Percentiles rank a stretch among this genome's conserved stretches.
Evolutionary conservation across 225 moss, liverwort and hornwort species (phyloP).

Genomic region (Pseudoscleropodium purum): DNA sequence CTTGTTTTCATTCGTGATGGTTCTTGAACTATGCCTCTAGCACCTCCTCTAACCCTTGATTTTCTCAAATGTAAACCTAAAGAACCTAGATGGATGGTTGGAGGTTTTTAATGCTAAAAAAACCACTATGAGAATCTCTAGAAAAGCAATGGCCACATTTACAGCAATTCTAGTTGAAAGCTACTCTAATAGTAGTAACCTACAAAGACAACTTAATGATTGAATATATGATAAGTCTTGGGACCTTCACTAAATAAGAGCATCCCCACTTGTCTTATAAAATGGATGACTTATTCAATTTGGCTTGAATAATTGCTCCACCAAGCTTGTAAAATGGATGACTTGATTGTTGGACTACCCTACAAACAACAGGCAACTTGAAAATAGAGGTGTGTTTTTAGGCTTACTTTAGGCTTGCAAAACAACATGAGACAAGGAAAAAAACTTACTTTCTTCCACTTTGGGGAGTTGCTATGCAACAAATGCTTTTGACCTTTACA

Average conservation of each 20-base stretch:
- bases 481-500: no score
- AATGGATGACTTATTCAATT: not conserved
- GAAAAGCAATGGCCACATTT: not conserved
- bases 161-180: not conserved
- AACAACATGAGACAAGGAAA: no score
- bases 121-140: not conserved
- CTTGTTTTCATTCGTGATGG: fast-evolving
- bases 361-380: no score
- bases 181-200: not conserved
- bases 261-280: no score
- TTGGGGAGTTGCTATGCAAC: no score
- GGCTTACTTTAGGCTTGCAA: no score
- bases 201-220: no score
- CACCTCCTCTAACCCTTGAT: fast-evolving
- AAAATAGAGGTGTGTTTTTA: no score
- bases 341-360: not conserved
- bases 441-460: no score
- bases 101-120: no score
- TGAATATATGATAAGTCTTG: no score
- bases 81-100: fast-evolving
- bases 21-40: not conserved
- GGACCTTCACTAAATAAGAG: not conserved
- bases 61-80: no score
- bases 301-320: fast-evolving
- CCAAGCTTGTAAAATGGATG: not conserved